Evolutionary conservation across 108 stramenopile genomes (phyloP).

Genomic region (Fragilaria radians): DNA sequence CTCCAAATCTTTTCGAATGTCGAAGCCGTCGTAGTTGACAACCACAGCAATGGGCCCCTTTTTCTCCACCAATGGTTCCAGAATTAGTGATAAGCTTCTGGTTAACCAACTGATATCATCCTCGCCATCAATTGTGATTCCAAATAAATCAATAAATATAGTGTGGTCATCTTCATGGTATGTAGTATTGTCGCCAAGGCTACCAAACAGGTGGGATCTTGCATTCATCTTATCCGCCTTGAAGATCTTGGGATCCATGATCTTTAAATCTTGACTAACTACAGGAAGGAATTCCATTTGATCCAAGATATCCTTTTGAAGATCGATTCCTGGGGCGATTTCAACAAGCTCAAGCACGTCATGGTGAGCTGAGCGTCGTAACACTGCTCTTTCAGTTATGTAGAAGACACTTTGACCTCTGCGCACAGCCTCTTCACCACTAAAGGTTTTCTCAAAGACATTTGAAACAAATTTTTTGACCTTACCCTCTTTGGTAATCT

Average conservation of each 20-base stretch:
- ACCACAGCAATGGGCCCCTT: conserved; percentile 46
- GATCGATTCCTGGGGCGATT: conserved; percentile 76
- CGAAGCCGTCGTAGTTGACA: conserved; percentile 55
- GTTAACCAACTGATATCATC: conserved; percentile 51
- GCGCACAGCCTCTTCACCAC: conserved; percentile 58
- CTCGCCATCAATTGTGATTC: conserved; percentile 34
- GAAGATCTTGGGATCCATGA: conserved; percentile 62
- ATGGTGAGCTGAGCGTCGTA: conserved; percentile 43
- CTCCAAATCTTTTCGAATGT: conserved; percentile 39
- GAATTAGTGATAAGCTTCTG: conserved; percentile 21
- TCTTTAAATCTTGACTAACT: conserved; percentile 43
- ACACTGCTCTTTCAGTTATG: conserved; percentile 77
- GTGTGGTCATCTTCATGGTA: conserved; percentile 51
- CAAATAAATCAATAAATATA: conserved; percentile 54
- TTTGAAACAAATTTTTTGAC: conserved; percentile 63
- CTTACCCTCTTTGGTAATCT: conserved; percentile 50
- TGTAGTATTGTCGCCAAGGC: conserved; percentile 29
- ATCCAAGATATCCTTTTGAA: conserved; percentile 67
- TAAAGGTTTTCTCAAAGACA: conserved; percentile 65
- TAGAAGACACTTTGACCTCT: conserved; percentile 69
- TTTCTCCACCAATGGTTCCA: conserved; percentile 24
- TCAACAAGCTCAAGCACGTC: conserved; percentile 68
- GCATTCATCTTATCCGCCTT: conserved; percentile 41
- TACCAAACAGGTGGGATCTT: conserved; percentile 42
- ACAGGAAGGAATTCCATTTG: conserved; percentile 72